Conservation (phyloP, 2,329 filamentous ascomycete genomes). For the Trichoderma pleuroti region DNA sequence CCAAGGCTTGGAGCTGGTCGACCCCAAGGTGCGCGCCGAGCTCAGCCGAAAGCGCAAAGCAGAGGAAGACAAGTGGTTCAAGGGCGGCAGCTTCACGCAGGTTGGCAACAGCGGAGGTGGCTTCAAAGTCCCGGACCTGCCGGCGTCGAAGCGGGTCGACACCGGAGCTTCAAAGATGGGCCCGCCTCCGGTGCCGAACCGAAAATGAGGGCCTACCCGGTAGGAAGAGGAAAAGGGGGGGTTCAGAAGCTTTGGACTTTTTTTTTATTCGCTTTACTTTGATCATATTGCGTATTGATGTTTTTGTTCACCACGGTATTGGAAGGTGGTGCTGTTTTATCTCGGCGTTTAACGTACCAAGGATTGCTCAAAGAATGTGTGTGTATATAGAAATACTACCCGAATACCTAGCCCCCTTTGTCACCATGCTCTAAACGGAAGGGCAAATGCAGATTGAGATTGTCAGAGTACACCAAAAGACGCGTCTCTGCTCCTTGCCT, state of each 20-base stretch:
- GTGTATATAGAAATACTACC: background rate
- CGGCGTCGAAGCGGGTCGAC: conserved; percentile 65
- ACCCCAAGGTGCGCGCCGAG: conserved; percentile 86
- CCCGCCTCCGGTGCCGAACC: conserved; percentile 33
- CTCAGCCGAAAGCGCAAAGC: conserved; percentile 86
- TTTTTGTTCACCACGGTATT: background rate
- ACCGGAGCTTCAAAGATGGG: conserved; percentile 37
- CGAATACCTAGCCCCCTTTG: too few relatives aligned
- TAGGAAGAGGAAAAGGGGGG: background rate
- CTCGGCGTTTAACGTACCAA: background rate
- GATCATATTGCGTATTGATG: background rate
- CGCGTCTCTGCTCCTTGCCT: background rate
- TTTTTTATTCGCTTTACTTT: background rate
- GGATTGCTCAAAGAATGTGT: background rate
- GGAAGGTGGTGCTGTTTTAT: background rate
- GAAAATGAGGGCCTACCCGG: conserved; percentile 19
- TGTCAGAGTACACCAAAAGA: background rate
- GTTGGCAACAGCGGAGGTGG: conserved; percentile 58
- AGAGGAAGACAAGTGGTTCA: conserved; percentile 95
- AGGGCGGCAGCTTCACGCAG: conserved; percentile 94
- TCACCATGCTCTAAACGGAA: background rate
- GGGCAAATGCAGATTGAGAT: background rate
- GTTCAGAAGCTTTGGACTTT: background rate
- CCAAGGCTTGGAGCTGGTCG: conserved; percentile 90
- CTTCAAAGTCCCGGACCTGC: conserved; percentile 80